These are phyloP conservation scores for Aspergillus texensis DNA, from an alignment of 2,329 filamentous ascomycete genomes.

Conservation along the genomic window DNA sequence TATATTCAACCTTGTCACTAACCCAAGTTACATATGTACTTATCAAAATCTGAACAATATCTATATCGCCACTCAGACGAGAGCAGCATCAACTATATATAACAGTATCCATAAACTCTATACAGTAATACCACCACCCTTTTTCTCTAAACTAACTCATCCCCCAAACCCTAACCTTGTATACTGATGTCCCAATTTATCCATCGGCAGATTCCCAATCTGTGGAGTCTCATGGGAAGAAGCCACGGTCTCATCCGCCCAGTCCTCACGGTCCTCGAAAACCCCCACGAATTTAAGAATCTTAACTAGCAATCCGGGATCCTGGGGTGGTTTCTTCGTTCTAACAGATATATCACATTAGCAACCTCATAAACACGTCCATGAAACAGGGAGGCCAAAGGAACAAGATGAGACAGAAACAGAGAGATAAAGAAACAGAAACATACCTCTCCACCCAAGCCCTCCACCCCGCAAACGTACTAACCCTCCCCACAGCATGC, in stretches of 20 bases:
- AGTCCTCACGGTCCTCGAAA: neutral
- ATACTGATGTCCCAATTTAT: neutral
- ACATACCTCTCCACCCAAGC: neutral
- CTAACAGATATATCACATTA: neutral
- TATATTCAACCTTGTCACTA: no score
- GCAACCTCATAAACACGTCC: neutral
- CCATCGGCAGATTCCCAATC: neutral
- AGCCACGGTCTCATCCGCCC: neutral
- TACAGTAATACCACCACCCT: neutral
- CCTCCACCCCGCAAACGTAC: neutral
- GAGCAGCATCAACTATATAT: neutral
- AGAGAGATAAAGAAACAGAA: neutral
- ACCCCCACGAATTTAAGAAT: neutral
- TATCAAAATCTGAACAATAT: neutral
- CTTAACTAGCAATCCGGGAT: neutral
- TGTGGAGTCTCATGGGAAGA: neutral
- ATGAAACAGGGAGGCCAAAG: no score
- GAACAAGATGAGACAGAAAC: no score
- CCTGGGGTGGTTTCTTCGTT: neutral
- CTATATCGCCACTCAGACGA: neutral
- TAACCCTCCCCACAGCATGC: slow-evolving; percentile 5
- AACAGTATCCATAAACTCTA: neutral
- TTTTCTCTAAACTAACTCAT: neutral
- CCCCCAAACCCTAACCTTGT: neutral
- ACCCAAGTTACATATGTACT: neutral